phyloP scores from a whole-genome alignment of 495 filamentous ascomycete species.

The Talaromyces borbonicus region DNA sequence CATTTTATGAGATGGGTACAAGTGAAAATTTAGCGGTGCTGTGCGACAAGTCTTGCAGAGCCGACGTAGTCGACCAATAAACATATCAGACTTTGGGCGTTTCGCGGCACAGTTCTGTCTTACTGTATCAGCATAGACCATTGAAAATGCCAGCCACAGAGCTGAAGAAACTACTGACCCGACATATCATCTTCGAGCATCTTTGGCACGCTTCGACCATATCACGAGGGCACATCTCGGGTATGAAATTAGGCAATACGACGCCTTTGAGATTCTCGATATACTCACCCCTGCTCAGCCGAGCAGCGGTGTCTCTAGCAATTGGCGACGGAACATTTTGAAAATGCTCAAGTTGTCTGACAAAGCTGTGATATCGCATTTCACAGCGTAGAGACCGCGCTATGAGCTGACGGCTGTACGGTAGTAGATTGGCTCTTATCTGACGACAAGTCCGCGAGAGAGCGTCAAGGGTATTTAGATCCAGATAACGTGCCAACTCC shows the following conservation, averaged over 20 bases:
- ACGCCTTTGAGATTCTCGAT: too few species aligned
- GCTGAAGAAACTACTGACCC: slow-evolving; percentile 52
- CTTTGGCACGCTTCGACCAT: slow-evolving; percentile 73
- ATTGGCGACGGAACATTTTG: slow-evolving; percentile 22
- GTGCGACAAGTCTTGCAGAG: slow-evolving; percentile 65
- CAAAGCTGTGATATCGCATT: slow-evolving; percentile 48
- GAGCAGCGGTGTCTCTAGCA: slow-evolving; percentile 29
- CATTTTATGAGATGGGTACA: slow-evolving; percentile 9
- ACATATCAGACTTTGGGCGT: slow-evolving; percentile 48
- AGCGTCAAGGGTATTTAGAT: slow-evolving; percentile 75
- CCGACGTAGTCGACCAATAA: slow-evolving; percentile 64
- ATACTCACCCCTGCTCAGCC: slow-evolving; percentile 22
- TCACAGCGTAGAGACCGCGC: slow-evolving; percentile 67
- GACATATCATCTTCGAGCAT: slow-evolving; percentile 66
- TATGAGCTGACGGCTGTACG: slow-evolving; percentile 62
- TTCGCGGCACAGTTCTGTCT: slow-evolving; percentile 79
- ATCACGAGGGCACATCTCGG: slow-evolving; percentile 70
- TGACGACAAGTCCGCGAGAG: slow-evolving; percentile 73
- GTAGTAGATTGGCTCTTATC: slow-evolving; percentile 62
- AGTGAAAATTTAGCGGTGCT: slow-evolving; percentile 44
- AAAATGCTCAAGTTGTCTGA: slow-evolving; percentile 29
- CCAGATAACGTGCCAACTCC: slow-evolving; percentile 61
- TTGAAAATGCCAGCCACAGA: background rate
- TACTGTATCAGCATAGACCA: background rate
- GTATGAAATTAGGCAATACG: too few species aligned